Base-by-base conservation (phyloP, 2,329 filamentous ascomycete species). In the Arthrobotrys musiformis region DNA sequence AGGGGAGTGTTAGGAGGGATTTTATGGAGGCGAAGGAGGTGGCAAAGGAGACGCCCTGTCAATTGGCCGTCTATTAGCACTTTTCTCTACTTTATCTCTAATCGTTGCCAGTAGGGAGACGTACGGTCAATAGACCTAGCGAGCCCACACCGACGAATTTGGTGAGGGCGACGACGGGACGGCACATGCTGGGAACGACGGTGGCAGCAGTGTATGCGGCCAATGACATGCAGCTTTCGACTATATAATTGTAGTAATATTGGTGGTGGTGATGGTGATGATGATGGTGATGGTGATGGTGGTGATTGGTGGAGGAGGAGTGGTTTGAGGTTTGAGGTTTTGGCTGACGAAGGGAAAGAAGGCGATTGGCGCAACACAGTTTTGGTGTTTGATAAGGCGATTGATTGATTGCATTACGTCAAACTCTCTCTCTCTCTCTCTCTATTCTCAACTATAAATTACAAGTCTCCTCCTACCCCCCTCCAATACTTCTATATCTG, bases 71-170 rank as follows among this genome's bases (percentile, higher is more conserved):
- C 13, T 17, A 50, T 68, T 40, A 58, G 54, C 6, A 40, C 17
- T 33, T n/a, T 8, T 22, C n/a, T n/a, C 4, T 19, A 42, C 2
- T 17, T 42, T 8, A 15, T 42, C n/a, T n/a, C n/a, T n/a, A n/a
- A n/a, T n/a, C 15, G 46, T 28, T 62, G 4, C n/a, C 7, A 8
- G 11, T 63, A 22, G 46, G 26, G 28, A 3, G 13, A 22, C 73
- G 37, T 70, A 77, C 73, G 19, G 73, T 77, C 2, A 77, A 60
- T 7, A 77, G 35, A 2, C 73, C 73, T 7, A 77, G 73, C 11
- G 73, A 77, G n/a, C 66, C 66, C 42, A 77, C 73, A 42, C 73
- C 73, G 66, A 77, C 66, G 28, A 77, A 77, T 13, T 77, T 77
- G 22, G 73, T 70, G 33, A 66, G 33, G 52, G 66, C 63, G 60